Evolutionary conservation across 768 basidiomycete species (phyloP).

Genomic region (Boletellus ananas): DNA sequence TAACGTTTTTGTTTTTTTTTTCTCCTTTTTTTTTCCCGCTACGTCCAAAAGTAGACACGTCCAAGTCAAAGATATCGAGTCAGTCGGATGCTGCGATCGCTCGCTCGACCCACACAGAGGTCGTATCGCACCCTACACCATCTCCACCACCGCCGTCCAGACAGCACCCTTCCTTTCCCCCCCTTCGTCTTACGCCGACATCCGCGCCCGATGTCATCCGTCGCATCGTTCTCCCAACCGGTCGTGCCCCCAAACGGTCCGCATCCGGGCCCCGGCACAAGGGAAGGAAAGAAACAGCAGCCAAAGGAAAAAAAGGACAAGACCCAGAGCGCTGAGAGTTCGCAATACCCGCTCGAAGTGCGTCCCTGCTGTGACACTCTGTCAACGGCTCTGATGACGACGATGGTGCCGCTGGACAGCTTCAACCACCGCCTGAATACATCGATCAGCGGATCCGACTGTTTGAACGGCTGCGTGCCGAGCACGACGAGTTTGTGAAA

Average conservation of each 20-base stretch:
- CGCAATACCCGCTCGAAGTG: conserved; percentile 66
- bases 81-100: conserved; percentile 33
- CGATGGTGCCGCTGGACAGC: conserved; percentile 37
- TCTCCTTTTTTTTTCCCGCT: not conserved
- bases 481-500: conserved; percentile 78
- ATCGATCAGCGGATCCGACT: conserved; percentile 88
- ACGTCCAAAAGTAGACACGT: conserved; percentile 23
- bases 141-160: conserved; percentile 9
- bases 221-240: conserved; percentile 54
- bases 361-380: not conserved
- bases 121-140: conserved; percentile 23
- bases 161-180: conserved; percentile 2
- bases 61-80: conserved; percentile 13
- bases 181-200: conserved; percentile 4
- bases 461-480: conserved; percentile 81
- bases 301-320: conserved; percentile 46
- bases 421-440: conserved; percentile 80
- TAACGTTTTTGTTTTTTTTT: conserved; percentile 3
- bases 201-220: conserved; percentile 46
- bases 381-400: not conserved
- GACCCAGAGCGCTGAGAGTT: conserved; percentile 20
- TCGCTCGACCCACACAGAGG: conserved; percentile 29
- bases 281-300: conserved; percentile 32
- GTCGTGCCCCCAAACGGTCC: conserved; percentile 42
- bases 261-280: conserved; percentile 36